Percentiles rank a stretch among this genome's conserved stretches.
These are phyloP conservation scores for Galeopsis tetrahit DNA, from an alignment of 257 asterid species.

Conservation along the genomic window DNA sequence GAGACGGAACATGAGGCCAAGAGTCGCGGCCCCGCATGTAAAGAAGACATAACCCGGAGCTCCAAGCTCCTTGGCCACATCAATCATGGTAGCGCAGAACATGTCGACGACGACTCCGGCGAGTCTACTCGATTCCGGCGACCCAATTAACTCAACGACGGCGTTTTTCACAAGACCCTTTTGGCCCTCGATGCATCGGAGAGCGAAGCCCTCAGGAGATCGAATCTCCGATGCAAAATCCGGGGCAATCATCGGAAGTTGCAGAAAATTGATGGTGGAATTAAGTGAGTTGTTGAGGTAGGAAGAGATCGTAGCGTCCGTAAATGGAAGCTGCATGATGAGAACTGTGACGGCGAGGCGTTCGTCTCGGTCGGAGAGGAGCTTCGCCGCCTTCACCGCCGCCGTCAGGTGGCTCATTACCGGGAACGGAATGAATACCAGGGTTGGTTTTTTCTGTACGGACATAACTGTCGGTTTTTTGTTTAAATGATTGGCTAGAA, in stretches of 20 bases:
- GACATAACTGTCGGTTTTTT: constrained; percentile 3
- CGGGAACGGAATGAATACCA: constrained; percentile 51
- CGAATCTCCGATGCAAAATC: background rate
- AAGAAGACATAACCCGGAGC: constrained; percentile 47
- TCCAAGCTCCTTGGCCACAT: constrained; percentile 56
- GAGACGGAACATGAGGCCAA: constrained; percentile 45
- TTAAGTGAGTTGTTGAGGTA: constrained; percentile 13
- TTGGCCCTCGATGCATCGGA: constrained; percentile 30
- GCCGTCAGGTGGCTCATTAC: constrained; percentile 43
- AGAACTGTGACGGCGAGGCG: constrained; percentile 49
- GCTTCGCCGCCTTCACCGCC: constrained; percentile 41
- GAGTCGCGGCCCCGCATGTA: constrained; percentile 47
- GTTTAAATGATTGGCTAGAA: too few species aligned
- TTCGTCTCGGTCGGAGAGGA: constrained; percentile 37
- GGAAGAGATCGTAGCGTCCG: constrained; percentile 32
- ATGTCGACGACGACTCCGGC: constrained; percentile 45
- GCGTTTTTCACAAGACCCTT: constrained; percentile 32
- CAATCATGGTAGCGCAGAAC: constrained; percentile 43
- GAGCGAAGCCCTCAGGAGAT: background rate
- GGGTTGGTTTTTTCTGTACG: background rate
- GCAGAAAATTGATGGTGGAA: constrained; percentile 33
- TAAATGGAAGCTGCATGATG: constrained; percentile 32
- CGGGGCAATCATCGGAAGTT: constrained; percentile 14
- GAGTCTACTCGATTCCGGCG: background rate
- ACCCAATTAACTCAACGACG: constrained; percentile 9